Evolutionary conservation across 108 stramenopile genomes (phyloP).

Genomic region (Mediolabrus comicus): DNA sequence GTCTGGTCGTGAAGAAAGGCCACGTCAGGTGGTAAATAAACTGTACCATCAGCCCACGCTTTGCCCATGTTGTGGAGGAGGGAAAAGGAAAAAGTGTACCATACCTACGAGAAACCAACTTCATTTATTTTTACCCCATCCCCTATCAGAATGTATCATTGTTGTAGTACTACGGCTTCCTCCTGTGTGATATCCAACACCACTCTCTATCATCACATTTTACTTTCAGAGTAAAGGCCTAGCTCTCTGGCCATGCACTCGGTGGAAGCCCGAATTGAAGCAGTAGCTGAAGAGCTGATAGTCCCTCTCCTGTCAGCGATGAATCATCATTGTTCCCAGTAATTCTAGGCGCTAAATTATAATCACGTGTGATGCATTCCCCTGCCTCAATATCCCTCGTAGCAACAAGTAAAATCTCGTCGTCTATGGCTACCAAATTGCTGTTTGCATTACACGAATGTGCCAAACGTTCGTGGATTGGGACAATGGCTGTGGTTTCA

Average conservation of each 20-base stretch:
- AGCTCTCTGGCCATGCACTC: constrained; percentile 18
- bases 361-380: constrained; percentile 34
- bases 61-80: too few relatives aligned
- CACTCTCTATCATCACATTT: too few relatives aligned
- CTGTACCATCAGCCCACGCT: too few relatives aligned
- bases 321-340: not conserved
- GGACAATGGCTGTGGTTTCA: constrained; percentile 19
- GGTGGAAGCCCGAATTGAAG: constrained; percentile 32
- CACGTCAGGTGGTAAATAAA: too few relatives aligned
- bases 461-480: constrained; percentile 25
- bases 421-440: constrained; percentile 10
- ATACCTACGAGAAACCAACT: too few relatives aligned
- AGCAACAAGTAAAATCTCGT: constrained; percentile 26
- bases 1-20: too few relatives aligned
- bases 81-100: too few relatives aligned
- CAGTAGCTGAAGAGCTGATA: constrained; percentile 12
- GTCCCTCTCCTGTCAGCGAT: not conserved
- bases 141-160: too few relatives aligned
- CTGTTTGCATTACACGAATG: constrained; percentile 26
- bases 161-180: too few relatives aligned
- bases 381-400: constrained; percentile 26
- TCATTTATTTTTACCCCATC: too few relatives aligned
- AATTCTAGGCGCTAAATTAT: constrained; percentile 15
- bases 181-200: too few relatives aligned
- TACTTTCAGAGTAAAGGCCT: too few relatives aligned